Percentiles rank a stretch among this genome's conserved stretches.
These are phyloP conservation scores for Lachancea sp. DNA, from an alignment of 805 yeast species.

Conservation along the genomic window DNA sequence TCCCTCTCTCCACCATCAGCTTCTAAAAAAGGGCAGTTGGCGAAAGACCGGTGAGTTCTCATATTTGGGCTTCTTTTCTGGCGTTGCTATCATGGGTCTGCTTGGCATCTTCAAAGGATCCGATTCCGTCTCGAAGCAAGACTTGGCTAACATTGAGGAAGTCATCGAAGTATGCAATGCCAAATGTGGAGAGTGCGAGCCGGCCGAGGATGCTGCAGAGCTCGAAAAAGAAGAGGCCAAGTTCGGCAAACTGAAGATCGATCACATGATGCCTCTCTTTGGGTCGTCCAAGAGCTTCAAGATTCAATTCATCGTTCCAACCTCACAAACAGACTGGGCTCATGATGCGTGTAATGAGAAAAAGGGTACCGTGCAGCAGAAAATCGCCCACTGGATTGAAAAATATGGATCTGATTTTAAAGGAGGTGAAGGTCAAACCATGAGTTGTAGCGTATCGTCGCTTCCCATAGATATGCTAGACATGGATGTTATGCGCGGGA, in stretches of 20 bases:
- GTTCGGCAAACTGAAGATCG: slow-evolving; percentile 25
- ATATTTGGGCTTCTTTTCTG: neutral
- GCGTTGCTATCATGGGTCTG: slow-evolving; percentile 7
- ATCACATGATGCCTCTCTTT: slow-evolving; percentile 45
- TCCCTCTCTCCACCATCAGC: too few species aligned
- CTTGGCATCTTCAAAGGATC: slow-evolving; percentile 8
- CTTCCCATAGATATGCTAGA: slow-evolving; percentile 43
- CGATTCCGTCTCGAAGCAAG: slow-evolving; percentile 8
- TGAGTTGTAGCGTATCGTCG: slow-evolving; percentile 42
- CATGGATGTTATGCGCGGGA: slow-evolving; percentile 38
- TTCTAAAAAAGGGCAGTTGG: too few species aligned
- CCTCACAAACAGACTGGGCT: slow-evolving; percentile 81
- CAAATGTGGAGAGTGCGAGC: slow-evolving; percentile 7
- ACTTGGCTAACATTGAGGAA: slow-evolving; percentile 16
- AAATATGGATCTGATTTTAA: slow-evolving; percentile 25
- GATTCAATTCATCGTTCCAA: slow-evolving; percentile 71
- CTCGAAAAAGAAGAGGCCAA: slow-evolving; percentile 16
- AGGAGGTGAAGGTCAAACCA: slow-evolving; percentile 27
- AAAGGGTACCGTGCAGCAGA: slow-evolving; percentile 40
- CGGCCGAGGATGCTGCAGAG: slow-evolving; percentile 3
- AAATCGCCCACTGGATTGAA: slow-evolving; percentile 38
- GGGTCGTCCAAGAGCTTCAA: slow-evolving; percentile 65
- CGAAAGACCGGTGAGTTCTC: neutral
- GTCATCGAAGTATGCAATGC: slow-evolving; percentile 20
- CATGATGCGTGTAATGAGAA: slow-evolving; percentile 55